Percentiles rank a stretch among this genome's conserved stretches.
Evolutionary conservation across 257 asterid species (phyloP).

Genomic region (Rubia yunnanensis): DNA sequence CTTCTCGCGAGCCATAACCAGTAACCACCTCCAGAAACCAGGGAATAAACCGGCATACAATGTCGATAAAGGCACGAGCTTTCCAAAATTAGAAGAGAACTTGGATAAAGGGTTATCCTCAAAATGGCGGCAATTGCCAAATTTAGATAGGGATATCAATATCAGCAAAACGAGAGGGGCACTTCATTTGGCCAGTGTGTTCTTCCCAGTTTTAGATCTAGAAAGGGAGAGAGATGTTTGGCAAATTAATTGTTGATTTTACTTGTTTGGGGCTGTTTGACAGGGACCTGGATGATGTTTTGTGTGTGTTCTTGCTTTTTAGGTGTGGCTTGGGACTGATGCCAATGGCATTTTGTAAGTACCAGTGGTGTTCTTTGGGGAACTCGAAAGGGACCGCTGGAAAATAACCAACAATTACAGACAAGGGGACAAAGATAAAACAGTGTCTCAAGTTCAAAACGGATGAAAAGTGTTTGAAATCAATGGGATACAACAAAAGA

Average conservation of each 20-base stretch:
- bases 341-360: not conserved
- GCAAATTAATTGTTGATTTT: not conserved
- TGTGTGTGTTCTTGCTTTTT: not conserved
- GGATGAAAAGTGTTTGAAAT: too few relatives aligned
- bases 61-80: slow-evolving; percentile 10
- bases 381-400: slow-evolving; percentile 2
- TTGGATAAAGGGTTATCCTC: slow-evolving; percentile 4
- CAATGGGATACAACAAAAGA: not conserved
- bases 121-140: slow-evolving; percentile 37
- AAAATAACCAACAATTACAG: not conserved
- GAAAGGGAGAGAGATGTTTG: slow-evolving; percentile 3
- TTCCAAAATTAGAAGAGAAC: slow-evolving; percentile 25
- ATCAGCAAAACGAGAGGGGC: slow-evolving; percentile 15
- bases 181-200: slow-evolving; percentile 22
- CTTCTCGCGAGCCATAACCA: slow-evolving; percentile 62
- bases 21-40: slow-evolving; percentile 8
- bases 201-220: slow-evolving; percentile 21
- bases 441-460: not conserved
- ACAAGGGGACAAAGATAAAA: not conserved
- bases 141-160: slow-evolving; percentile 23
- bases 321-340: not conserved
- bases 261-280: not conserved
- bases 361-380: not conserved
- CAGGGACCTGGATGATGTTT: not conserved
- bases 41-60: slow-evolving; percentile 31